Evolutionary conservation across 2,329 filamentous ascomycete genomes (phyloP), one percentile per base, ranked within the genome.

Genomic region (Nannizzia gypsea): DNA sequence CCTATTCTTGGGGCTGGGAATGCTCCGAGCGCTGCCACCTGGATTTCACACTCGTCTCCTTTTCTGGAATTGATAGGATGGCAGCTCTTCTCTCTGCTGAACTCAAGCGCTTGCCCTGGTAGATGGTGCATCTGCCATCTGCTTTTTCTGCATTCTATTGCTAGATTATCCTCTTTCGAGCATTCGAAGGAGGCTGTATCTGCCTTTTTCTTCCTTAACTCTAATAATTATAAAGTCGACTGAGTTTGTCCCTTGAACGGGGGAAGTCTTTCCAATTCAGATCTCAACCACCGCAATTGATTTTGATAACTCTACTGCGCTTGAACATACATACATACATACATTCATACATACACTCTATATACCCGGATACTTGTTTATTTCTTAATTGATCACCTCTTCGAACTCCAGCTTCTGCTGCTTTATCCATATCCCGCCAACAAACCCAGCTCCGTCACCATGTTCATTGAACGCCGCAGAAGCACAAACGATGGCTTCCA

Each of bases 181-280:
- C 15, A 20, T 20, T n/a, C 17, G 20, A 24, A 50, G 44, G 44
- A 50, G 44, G 44, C 44, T 50, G 11, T 22, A 26, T 50, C 52
- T 55, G 31, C 2, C 17, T 34, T 56, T n/a, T 55, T n/a, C 48
- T 40, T 13, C 1, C 20, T 3, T 42, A 57, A 40, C 38, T 57
- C 22, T 57, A 57, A 57, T 57, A 17, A 8, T 28, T 57, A 57
- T 57, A 57, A 44, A 57, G 55, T 26, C 38, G 31, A 56, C 54
- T 40, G 55, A 9, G 50, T 54, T 54, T 20, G 15, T 24, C 22
- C 22, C 13, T 36, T n/a, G 26, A 24, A 28, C 9, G 6, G 24
- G 48, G 48, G n/a, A n/a, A 46, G 22, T 28, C 26, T 34, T 54
- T 42, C 26, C 28, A 34, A 54, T 34, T 36, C 50, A 54, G 50